Evolutionary conservation across 75 land plant species (phyloP).

Genomic region (Gnetum montanum): DNA sequence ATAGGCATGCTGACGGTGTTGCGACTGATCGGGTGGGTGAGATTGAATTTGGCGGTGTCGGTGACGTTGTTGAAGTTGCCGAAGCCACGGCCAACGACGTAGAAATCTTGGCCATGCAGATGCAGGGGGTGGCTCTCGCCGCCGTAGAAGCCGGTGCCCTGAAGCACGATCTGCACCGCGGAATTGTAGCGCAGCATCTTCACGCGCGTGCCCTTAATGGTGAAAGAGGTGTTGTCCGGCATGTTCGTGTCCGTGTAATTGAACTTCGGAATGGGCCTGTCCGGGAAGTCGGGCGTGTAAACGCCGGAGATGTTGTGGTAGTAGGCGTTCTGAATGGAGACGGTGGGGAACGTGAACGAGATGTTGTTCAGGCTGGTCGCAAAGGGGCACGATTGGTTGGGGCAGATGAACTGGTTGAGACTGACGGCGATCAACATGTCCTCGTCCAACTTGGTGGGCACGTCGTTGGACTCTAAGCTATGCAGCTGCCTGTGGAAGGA

Average conservation of each 20-base stretch:
- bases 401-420: constrained; percentile 1
- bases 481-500: constrained; percentile 3
- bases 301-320: not conserved
- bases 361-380: constrained; percentile 23
- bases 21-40: constrained; percentile 21
- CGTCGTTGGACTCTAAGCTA: constrained; percentile 7
- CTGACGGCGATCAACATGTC: constrained; percentile 9
- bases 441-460: constrained; percentile 2
- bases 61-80: constrained; percentile 14
- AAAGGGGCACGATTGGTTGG: constrained; percentile 1
- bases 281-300: constrained; percentile 14
- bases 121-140: constrained; percentile 26
- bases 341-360: constrained; percentile 11
- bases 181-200: constrained; percentile 2
- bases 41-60: constrained; percentile 13
- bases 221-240: not conserved
- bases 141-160: constrained; percentile 16
- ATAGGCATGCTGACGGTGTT: constrained; percentile 21
- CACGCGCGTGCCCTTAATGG: constrained; percentile 5
- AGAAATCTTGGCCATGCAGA: constrained; percentile 26
- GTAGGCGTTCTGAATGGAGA: constrained; percentile 15
- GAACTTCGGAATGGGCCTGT: not conserved
- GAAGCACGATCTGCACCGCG: constrained; percentile 18
- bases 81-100: constrained; percentile 19
- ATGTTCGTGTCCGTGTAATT: constrained; percentile 8